A percentile compares a stretch with the other conserved stretches of the same genome.
Evolutionary conservation across 768 basidiomycete species (phyloP).

Genomic region (Chiua virens): DNA sequence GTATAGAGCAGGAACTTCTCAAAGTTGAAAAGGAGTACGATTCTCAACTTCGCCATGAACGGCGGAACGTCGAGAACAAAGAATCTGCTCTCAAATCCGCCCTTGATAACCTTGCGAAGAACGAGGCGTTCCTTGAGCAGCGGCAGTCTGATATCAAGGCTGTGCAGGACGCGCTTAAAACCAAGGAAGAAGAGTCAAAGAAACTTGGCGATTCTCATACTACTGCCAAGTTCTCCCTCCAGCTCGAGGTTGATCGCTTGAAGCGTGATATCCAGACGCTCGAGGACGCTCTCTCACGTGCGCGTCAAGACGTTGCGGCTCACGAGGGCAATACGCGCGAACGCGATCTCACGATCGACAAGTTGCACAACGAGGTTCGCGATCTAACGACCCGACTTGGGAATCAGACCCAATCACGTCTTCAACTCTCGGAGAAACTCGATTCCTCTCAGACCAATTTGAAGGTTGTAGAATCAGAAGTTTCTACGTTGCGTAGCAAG

Average conservation of each 20-base stretch:
- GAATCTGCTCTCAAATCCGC: constrained; percentile 66
- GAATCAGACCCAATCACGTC: constrained; percentile 80
- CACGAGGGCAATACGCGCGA: constrained; percentile 66
- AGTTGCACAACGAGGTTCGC: constrained; percentile 73
- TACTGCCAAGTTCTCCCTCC: constrained; percentile 79
- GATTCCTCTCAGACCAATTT: constrained; percentile 63
- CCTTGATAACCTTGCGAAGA: constrained; percentile 60
- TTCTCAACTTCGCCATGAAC: constrained; percentile 55
- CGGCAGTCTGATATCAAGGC: constrained; percentile 74
- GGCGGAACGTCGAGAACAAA: constrained; percentile 66
- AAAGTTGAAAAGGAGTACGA: constrained; percentile 63
- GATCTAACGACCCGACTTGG: constrained; percentile 80
- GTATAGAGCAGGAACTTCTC: constrained; percentile 52
- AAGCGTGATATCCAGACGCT: constrained; percentile 80
- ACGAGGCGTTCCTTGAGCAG: constrained; percentile 61
- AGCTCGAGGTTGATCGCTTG: constrained; percentile 85
- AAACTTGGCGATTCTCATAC: constrained; percentile 82
- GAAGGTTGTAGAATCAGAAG: constrained; percentile 69
- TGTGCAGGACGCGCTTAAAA: constrained; percentile 70
- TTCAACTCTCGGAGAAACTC: constrained; percentile 90
- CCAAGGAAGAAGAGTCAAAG: constrained; percentile 74
- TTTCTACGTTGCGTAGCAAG: constrained; percentile 55
- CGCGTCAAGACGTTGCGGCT: constrained; percentile 66
- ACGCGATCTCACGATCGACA: constrained; percentile 71
- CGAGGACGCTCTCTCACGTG: constrained; percentile 75